Conservation (phyloP, 2,329 filamentous ascomycete genomes). For the Sarocladiaceae sp. region DNA sequence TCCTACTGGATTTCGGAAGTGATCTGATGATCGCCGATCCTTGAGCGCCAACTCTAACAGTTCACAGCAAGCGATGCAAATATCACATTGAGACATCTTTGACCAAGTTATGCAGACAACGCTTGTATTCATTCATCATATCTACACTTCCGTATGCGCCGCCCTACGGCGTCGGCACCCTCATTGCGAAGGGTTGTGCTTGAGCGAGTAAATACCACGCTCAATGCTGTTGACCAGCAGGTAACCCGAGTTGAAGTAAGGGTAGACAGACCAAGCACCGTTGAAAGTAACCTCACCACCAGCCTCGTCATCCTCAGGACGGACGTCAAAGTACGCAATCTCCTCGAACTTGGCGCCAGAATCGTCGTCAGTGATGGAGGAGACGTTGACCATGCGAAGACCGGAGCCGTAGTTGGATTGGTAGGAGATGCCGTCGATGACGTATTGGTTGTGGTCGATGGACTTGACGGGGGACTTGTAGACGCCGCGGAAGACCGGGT, state of each 20-base stretch:
- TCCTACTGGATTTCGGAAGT: too few species aligned
- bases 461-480: constrained; percentile 33
- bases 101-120: too few species aligned
- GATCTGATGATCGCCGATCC: too few species aligned
- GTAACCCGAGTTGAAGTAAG: constrained; percentile 39
- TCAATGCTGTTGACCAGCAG: constrained; percentile 46
- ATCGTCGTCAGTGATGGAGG: constrained; percentile 27
- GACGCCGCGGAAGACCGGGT: constrained; percentile 31
- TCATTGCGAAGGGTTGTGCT: constrained; percentile 8
- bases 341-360: constrained; percentile 34
- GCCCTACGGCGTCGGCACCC: constrained; percentile 9
- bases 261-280: constrained; percentile 43
- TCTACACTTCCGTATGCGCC: constrained; percentile 1
- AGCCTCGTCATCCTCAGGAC: constrained; percentile 40
- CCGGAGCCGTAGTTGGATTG: constrained; percentile 44
- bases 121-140: background rate
- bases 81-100: background rate
- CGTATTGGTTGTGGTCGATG: constrained; percentile 45
- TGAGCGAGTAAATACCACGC: constrained; percentile 41
- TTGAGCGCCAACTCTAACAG: too few species aligned
- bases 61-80: too few species aligned
- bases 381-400: constrained; percentile 32
- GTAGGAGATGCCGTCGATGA: constrained; percentile 36
- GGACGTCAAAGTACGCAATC: constrained; percentile 41
- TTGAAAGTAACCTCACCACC: constrained; percentile 39